Base-by-base conservation (phyloP, 192 early-diverging fungal species). In the Coemansia aciculifera region DNA sequence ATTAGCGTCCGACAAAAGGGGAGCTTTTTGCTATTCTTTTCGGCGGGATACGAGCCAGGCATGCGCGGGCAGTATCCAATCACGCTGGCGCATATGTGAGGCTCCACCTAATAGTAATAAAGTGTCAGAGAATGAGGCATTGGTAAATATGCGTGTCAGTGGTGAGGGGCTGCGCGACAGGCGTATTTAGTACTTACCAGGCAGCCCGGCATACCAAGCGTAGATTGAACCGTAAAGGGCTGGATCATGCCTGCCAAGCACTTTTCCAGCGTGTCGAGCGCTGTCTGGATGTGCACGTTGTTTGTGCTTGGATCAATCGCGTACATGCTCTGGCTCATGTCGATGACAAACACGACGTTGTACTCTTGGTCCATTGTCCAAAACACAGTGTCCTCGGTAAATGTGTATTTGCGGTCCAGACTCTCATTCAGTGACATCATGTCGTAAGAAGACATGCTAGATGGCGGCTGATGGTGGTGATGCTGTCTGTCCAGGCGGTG, bases 311-410 rank as follows among this genome's bases (percentile, higher is more conserved):
- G 74, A 37, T 83, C 84, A 27, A 85, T 63, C 31, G 84, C 71
- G 69, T 83, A 85, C 84, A 85, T 85, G 77, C 79, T 82, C 64
- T 82, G 84, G 62, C 84, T 85, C 44, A 79, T 78, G 24, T 85
- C 84, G 11, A 85, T 71, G 4, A 85, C 62, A 60, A 85, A 85
- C 36, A 83, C 77, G 36, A 85, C 72, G 51, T 85, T 85, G 63
- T 82, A 83, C 48, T 74, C 63, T 51, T 49, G 56, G 64, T 71
- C 62, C 11, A 83, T 52, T 23, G 67, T 83, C 74, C 79, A 83
- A 40, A 82, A 82, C 60, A 68, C 69, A 2, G 84, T 85, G 13
- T 79, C 77, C 54, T 83, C 76, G 7, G 84, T 85, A 23, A 85
- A 71, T 48, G 67, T 73, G 80, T 74, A 85, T 56, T 69, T 69